These are phyloP conservation scores for Phytophthora tentaculata DNA, from an alignment of 352 stramenopile genomes.

Conservation along the genomic window DNA sequence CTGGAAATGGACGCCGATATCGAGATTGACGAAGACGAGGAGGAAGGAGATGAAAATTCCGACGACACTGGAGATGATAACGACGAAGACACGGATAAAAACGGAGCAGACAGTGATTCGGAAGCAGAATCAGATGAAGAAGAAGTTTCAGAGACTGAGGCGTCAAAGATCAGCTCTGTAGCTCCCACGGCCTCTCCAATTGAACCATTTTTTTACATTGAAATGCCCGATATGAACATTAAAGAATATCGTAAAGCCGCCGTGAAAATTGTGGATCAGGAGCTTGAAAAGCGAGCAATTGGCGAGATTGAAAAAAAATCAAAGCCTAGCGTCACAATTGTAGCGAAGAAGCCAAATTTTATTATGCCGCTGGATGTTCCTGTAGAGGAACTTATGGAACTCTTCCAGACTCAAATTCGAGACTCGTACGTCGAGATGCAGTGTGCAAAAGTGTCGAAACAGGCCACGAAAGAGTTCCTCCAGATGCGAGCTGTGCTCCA, in stretches of 20 bases:
- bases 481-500: constrained; percentile 64
- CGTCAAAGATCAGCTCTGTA: background rate
- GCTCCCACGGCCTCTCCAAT: background rate
- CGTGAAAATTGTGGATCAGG: constrained; percentile 41
- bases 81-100: constrained; percentile 15
- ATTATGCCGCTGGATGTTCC: constrained; percentile 34
- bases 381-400: constrained; percentile 51
- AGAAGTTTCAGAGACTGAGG: constrained; percentile 21
- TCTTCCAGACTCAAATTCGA: constrained; percentile 54
- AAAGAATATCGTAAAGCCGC: constrained; percentile 54
- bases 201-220: constrained; percentile 52
- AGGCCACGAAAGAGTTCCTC: constrained; percentile 64
- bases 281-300: constrained; percentile 41
- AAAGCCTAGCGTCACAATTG: constrained; percentile 2
- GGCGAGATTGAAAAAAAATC: constrained; percentile 2
- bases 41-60: constrained; percentile 12
- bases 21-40: constrained; percentile 30
- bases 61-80: constrained; percentile 20
- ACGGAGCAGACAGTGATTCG: constrained; percentile 15
- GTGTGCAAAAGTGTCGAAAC: constrained; percentile 47
- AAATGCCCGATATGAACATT: constrained; percentile 53
- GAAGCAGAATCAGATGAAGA: constrained; percentile 21
- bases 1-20: constrained; percentile 34
- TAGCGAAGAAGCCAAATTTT: constrained; percentile 24
- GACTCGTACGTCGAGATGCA: constrained; percentile 59